Evolutionary conservation across 108 stramenopile species (phyloP), one percentile per base, ranked within the genome.

Genomic region (Pseudonitzschia pungens): DNA sequence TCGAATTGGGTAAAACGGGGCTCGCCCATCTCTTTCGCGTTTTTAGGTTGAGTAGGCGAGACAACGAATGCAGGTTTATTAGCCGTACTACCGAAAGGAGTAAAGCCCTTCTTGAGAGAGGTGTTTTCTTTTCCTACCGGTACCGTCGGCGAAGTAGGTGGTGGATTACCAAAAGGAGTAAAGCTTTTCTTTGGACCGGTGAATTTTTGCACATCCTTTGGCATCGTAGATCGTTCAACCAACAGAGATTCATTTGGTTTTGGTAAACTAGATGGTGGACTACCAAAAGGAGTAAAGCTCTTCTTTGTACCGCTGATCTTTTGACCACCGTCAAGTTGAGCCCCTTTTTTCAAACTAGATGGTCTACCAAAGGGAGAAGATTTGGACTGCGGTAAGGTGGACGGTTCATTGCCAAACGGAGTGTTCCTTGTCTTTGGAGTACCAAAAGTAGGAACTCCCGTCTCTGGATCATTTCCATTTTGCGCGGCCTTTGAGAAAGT

Each of bases 181-280:
- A 58, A 58, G 27, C 10, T 31, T 31, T 58, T 27, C 57, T 58
- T 58, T 58, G 31, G 57, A 31, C 53, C 24, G n/a, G n/a, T n/a
- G n/a, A n/a, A n/a, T n/a, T n/a, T n/a, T n/a, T n/a, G n/a, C n/a
- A n/a, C n/a, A n/a, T n/a, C n/a, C n/a, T n/a, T n/a, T n/a, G n/a
- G n/a, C n/a, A n/a, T n/a, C n/a, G n/a, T n/a, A n/a, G n/a, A n/a
- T n/a, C n/a, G n/a, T n/a, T n/a, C n/a, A n/a, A n/a, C n/a, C n/a
- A n/a, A n/a, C n/a, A n/a, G n/a, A n/a, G n/a, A n/a, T n/a, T n/a
- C n/a, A n/a, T n/a, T n/a, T n/a, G n/a, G n/a, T n/a, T n/a, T n/a
- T n/a, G n/a, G n/a, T n/a, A n/a, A n/a, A n/a, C n/a, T n/a, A 36
- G 36, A 20, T 32, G 58, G 29, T 6, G 10, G 3, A 28, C 12